Percentiles rank a stretch among this genome's conserved stretches.
Conservation (phyloP, 2,329 filamentous ascomycete species). For the Colletotrichum caudatum region DNA sequence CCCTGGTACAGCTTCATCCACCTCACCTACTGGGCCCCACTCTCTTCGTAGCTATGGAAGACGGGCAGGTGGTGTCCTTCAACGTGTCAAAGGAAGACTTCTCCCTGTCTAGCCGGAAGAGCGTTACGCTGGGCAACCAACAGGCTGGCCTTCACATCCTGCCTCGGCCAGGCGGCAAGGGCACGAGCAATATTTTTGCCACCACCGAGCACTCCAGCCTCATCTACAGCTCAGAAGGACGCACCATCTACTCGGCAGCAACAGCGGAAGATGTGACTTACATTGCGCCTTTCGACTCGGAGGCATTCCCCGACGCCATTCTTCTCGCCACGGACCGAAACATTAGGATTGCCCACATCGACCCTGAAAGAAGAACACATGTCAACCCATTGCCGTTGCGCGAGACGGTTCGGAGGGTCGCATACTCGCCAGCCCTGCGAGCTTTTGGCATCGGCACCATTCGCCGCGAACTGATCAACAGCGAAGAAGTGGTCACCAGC, state of each 20-base stretch:
- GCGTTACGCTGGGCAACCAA: slow-evolving; percentile 85
- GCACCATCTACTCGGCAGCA: slow-evolving; percentile 92
- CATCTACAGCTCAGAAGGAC: slow-evolving; percentile 89
- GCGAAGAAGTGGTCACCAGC: slow-evolving; percentile 81
- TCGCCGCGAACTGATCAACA: slow-evolving; percentile 75
- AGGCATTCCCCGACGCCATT: slow-evolving; percentile 84
- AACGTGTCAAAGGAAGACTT: slow-evolving; percentile 73
- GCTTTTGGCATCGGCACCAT: slow-evolving; percentile 91
- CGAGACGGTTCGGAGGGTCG: slow-evolving; percentile 87
- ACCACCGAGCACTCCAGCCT: slow-evolving; percentile 94
- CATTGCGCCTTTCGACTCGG: slow-evolving; percentile 84
- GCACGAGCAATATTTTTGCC: slow-evolving; percentile 85
- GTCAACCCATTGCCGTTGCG: slow-evolving; percentile 82
- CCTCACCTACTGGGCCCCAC: slow-evolving; percentile 71
- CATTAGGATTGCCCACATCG: slow-evolving; percentile 83
- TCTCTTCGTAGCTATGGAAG: slow-evolving; percentile 89
- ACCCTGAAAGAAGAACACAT: slow-evolving; percentile 88
- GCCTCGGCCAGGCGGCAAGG: slow-evolving; percentile 68
- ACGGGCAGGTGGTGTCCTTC: slow-evolving; percentile 91
- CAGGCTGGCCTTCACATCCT: slow-evolving; percentile 85
- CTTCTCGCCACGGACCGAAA: slow-evolving; percentile 82
- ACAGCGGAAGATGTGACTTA: slow-evolving; percentile 87
- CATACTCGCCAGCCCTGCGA: slow-evolving; percentile 83
- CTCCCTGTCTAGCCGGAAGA: slow-evolving; percentile 79
- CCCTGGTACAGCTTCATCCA: slow-evolving; percentile 82